Conservation (phyloP, 2,329 filamentous ascomycete species). For the Eurotiales sp. region DNA sequence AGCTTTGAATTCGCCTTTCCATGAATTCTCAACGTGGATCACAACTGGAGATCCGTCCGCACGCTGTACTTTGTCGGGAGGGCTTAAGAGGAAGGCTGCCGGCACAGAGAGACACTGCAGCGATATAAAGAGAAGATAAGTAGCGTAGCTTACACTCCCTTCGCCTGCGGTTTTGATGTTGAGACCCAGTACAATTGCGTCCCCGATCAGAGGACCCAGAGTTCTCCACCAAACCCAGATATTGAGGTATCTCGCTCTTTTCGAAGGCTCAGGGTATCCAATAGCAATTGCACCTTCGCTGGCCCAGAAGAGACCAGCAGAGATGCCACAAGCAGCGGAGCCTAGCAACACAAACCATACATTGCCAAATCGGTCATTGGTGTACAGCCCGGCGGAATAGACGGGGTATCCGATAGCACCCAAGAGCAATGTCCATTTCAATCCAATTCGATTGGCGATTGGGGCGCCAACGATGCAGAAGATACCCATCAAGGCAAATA, state of each 20-base stretch:
- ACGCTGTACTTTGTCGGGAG: slow-evolving; percentile 42
- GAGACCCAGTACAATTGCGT: slow-evolving; percentile 45
- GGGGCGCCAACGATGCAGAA: slow-evolving; percentile 48
- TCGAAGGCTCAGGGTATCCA: slow-evolving; percentile 47
- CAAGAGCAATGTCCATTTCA: slow-evolving; percentile 42
- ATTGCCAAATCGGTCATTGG: slow-evolving; percentile 30
- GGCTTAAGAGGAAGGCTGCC: slow-evolving; percentile 37
- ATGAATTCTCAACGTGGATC: slow-evolving; percentile 35
- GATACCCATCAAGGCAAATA: slow-evolving; percentile 43
- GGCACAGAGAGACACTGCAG: slow-evolving; percentile 36
- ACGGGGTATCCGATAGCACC: slow-evolving; percentile 48
- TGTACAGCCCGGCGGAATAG: slow-evolving; percentile 49
- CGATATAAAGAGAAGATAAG: slow-evolving; percentile 43
- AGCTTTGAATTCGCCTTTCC: slow-evolving; percentile 37
- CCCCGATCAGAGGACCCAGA: slow-evolving; percentile 47
- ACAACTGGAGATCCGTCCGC: slow-evolving; percentile 39
- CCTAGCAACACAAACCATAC: slow-evolving; percentile 50
- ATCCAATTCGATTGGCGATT: slow-evolving; percentile 48
- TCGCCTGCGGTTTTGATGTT: slow-evolving; percentile 26
- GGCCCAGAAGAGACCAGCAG: slow-evolving; percentile 50
- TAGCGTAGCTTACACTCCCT: slow-evolving; percentile 33
- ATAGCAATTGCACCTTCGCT: slow-evolving; percentile 49
- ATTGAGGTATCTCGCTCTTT: slow-evolving; percentile 47
- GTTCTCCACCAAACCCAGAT: slow-evolving; percentile 51
- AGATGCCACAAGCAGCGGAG: slow-evolving; percentile 47